phyloP scores from a whole-genome alignment of 1,139 yeast genomes.

The Pichia sp. region DNA sequence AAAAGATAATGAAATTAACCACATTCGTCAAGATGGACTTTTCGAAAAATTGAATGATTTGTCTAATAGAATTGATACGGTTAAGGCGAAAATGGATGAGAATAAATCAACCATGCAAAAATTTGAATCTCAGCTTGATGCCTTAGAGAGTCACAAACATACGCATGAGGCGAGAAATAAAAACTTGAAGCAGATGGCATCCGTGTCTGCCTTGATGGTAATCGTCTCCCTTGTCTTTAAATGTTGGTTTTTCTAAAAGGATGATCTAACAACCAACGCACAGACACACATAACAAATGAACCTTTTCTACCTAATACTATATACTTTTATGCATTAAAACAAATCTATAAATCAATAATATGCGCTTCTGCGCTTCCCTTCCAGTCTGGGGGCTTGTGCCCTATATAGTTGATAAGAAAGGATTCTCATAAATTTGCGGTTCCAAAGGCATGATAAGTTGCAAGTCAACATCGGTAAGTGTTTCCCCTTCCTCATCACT shows the following conservation, averaged over 20 bases:
- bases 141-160: constrained; percentile 16
- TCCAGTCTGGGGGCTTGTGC: too few species aligned
- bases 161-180: constrained; percentile 13
- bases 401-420: too few species aligned
- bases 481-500: too few species aligned
- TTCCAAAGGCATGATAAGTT: too few species aligned
- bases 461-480: too few species aligned
- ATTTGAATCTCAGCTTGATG: constrained; percentile 17
- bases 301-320: not conserved
- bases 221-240: not conserved
- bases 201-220: not conserved
- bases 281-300: not conserved
- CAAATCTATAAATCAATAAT: too few species aligned
- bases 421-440: too few species aligned
- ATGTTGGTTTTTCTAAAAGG: not conserved
- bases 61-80: constrained; percentile 18
- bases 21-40: constrained; percentile 16
- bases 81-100: constrained; percentile 13
- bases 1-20: constrained; percentile 14
- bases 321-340: too few species aligned
- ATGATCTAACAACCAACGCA: too few species aligned
- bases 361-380: too few species aligned
- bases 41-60: constrained; percentile 23
- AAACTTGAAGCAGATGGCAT: constrained; percentile 11
- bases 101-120: constrained; percentile 18